Conservation (phyloP, 1,139 yeast species). For the Insectozyma bohioensis region DNA sequence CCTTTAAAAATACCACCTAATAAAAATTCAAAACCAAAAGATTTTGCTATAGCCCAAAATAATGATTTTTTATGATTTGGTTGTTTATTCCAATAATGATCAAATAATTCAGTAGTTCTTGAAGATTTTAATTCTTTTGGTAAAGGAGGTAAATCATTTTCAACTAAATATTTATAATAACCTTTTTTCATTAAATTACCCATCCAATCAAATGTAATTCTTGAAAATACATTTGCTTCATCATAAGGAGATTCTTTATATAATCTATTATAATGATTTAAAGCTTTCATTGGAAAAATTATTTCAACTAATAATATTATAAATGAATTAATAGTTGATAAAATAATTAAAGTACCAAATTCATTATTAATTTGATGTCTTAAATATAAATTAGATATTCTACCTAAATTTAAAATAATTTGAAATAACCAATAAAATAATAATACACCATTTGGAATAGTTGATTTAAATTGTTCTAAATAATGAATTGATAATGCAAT, state of each 20-base stretch:
- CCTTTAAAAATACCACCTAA: constrained; percentile 79
- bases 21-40: constrained; percentile 71
- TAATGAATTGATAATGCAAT: constrained; percentile 63
- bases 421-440: constrained; percentile 77
- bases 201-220: constrained; percentile 90
- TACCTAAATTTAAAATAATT: constrained; percentile 37
- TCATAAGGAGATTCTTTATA: constrained; percentile 61
- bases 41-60: constrained; percentile 54
- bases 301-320: constrained; percentile 57
- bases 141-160: constrained; percentile 76
- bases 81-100: constrained; percentile 58
- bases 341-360: constrained; percentile 43
- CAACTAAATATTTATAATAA: constrained; percentile 67
- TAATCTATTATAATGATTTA: constrained; percentile 37
- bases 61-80: constrained; percentile 58
- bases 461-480: constrained; percentile 66
- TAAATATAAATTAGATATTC: constrained; percentile 46
- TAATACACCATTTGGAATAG: constrained; percentile 66
- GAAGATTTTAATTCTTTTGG: constrained; percentile 65
- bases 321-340: constrained; percentile 50
- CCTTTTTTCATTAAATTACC: constrained; percentile 86
- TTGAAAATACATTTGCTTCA: constrained; percentile 76
- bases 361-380: constrained; percentile 39
- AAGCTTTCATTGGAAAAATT: constrained; percentile 41
- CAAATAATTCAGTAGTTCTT: constrained; percentile 50